These are phyloP conservation scores for Stellera chamaejasme DNA, from an alignment of 345 rosid species.

Conservation along the genomic window DNA sequence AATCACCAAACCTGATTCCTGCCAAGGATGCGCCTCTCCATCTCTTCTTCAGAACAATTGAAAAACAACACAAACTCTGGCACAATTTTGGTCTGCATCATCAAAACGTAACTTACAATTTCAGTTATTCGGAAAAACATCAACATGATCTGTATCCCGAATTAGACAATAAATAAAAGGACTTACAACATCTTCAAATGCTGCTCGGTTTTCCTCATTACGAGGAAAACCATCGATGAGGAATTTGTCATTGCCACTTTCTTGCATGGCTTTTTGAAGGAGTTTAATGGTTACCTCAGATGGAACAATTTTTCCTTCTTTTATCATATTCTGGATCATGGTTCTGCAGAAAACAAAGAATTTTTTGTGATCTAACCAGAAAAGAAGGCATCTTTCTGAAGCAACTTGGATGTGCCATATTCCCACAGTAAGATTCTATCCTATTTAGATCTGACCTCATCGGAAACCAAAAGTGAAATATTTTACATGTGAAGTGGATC, in stretches of 20 bases:
- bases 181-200: slow-evolving; percentile 64
- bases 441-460: no score
- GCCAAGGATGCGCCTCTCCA: slow-evolving; percentile 49
- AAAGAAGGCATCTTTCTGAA: no score
- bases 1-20: slow-evolving; percentile 59
- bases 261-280: slow-evolving; percentile 59
- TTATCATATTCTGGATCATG: slow-evolving; percentile 59
- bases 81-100: slow-evolving; percentile 48
- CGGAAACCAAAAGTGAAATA: no score
- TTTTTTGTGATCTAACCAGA: no score
- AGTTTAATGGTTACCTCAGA: slow-evolving; percentile 81
- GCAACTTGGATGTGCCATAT: no score
- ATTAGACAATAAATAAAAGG: not conserved
- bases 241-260: slow-evolving; percentile 49
- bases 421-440: no score
- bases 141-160: no score
- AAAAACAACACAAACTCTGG: slow-evolving; percentile 56
- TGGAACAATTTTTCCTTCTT: slow-evolving; percentile 77
- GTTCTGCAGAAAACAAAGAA: slow-evolving; percentile 26
- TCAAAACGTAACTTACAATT: not conserved
- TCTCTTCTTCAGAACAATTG: slow-evolving; percentile 55
- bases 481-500: no score
- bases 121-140: not conserved
- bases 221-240: slow-evolving; percentile 87
- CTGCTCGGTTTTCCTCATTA: slow-evolving; percentile 67